Conservation (phyloP, 139 green algal species). For the Picochlorum sp. region DNA sequence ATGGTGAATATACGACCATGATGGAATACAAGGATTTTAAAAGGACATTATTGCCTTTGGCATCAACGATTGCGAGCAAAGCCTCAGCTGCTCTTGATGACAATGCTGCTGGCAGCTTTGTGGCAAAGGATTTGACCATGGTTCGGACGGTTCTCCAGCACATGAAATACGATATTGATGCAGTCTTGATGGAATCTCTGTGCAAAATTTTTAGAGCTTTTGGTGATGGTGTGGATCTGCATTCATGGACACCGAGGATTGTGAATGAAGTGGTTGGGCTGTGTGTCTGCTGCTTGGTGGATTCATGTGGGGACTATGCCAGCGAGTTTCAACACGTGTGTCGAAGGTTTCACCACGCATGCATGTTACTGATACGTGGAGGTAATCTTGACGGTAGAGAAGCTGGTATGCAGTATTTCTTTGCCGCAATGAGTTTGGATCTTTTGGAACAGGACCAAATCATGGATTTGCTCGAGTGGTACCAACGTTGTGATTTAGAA, state of each 20-base stretch:
- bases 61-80: neutral
- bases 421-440: neutral
- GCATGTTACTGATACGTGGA: neutral
- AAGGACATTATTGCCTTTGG: neutral
- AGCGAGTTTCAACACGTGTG: neutral
- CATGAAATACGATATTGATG: neutral
- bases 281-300: neutral
- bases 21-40: neutral
- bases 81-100: neutral
- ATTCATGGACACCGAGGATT: too few relatives aligned
- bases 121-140: constrained; percentile 5
- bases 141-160: neutral
- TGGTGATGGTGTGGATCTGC: neutral
- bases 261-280: too few relatives aligned
- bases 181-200: neutral
- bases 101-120: neutral
- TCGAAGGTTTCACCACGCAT: neutral
- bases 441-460: neutral
- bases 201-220: neutral
- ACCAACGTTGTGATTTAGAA: neutral
- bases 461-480: neutral
- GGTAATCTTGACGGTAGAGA: neutral
- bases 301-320: neutral
- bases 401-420: neutral
- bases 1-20: neutral